Evolutionary conservation across 2,329 filamentous ascomycete species (phyloP).

Genomic region (Arthrobotrys musiformis): DNA sequence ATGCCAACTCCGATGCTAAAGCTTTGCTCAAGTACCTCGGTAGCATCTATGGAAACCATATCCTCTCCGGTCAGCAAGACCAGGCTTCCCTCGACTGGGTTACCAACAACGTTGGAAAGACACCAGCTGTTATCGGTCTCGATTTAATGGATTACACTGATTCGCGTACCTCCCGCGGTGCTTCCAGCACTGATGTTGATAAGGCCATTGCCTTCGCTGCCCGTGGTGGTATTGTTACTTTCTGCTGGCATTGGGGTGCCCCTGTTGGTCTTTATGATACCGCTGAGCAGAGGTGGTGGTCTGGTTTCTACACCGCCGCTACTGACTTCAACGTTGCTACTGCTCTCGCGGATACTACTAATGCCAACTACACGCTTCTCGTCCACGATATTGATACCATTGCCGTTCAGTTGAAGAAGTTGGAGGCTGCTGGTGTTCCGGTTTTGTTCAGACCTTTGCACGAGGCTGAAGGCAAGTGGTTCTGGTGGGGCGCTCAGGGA

Average conservation of each 20-base stretch:
- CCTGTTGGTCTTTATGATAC: slow-evolving; percentile 65
- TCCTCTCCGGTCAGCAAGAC: slow-evolving; percentile 67
- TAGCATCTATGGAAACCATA: slow-evolving; percentile 65
- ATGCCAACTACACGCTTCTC: slow-evolving; percentile 66
- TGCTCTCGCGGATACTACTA: slow-evolving; percentile 63
- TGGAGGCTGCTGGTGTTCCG: slow-evolving; percentile 65
- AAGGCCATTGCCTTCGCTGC: slow-evolving; percentile 65
- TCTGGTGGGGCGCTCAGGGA: slow-evolving; percentile 68
- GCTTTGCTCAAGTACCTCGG: slow-evolving; percentile 64
- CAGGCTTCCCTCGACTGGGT: slow-evolving; percentile 65
- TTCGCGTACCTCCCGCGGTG: slow-evolving; percentile 64
- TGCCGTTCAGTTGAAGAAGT: slow-evolving; percentile 65
- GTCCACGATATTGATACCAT: slow-evolving; percentile 67
- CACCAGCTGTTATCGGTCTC: slow-evolving; percentile 65
- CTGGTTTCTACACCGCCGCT: slow-evolving; percentile 67
- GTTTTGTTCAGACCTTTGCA: slow-evolving; percentile 67
- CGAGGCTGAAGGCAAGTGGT: slow-evolving; percentile 67
- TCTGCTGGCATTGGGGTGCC: slow-evolving; percentile 66
- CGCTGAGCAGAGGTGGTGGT: slow-evolving; percentile 65
- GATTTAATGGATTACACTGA: slow-evolving; percentile 68
- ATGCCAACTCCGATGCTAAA: slow-evolving; percentile 58
- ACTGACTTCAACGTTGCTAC: slow-evolving; percentile 66
- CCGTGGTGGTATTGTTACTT: slow-evolving; percentile 65
- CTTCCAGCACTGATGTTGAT: slow-evolving; percentile 64
- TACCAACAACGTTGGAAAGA: slow-evolving; percentile 65